A percentile compares a stretch with the other conserved stretches of the same genome.
Conservation (phyloP, 805 yeast species). For the Cyberlindnera maclurae region DNA sequence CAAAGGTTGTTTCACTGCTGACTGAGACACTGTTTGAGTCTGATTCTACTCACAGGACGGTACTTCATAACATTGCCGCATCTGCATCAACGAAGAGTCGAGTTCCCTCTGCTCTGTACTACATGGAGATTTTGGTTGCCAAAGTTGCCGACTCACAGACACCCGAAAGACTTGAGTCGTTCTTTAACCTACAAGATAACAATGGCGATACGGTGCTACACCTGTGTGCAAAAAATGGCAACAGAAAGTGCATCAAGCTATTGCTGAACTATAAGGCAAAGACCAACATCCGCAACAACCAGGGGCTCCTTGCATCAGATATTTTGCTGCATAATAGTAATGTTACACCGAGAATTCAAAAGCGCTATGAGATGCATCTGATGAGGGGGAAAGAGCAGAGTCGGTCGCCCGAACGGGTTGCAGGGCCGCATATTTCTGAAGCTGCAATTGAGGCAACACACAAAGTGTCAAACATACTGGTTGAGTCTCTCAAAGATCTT, state of each 20-base stretch:
- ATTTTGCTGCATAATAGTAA: conserved; percentile 20
- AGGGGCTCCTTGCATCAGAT: conserved; percentile 22
- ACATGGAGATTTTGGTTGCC: conserved; percentile 67
- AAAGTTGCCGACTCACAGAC: conserved; percentile 63
- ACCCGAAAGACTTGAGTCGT: conserved; percentile 51
- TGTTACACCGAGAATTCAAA: conserved; percentile 18
- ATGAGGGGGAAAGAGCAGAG: conserved; percentile 6
- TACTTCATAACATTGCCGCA: conserved; percentile 78
- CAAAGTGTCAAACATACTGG: conserved; percentile 41
- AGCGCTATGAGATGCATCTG: conserved; percentile 20
- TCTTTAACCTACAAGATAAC: conserved; percentile 59
- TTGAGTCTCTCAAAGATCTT: conserved; percentile 40
- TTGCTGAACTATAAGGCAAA: conserved; percentile 44
- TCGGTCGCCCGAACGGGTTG: conserved; percentile 5
- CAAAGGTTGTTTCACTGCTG: conserved; percentile 67
- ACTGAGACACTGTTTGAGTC: conserved; percentile 71
- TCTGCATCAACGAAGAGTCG: conserved; percentile 61
- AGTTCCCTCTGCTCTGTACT: conserved; percentile 75
- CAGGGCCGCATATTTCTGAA: conserved; percentile 41
- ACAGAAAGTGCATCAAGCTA: conserved; percentile 43
- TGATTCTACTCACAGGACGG: conserved; percentile 68
- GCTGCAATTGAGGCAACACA: conserved; percentile 49
- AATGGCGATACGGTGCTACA: conserved; percentile 79
- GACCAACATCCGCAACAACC: conserved; percentile 33
- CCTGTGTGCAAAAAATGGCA: conserved; percentile 56